Evolutionary conservation across 2,329 filamentous ascomycete species (phyloP).

Genomic region (Venturia effusa): DNA sequence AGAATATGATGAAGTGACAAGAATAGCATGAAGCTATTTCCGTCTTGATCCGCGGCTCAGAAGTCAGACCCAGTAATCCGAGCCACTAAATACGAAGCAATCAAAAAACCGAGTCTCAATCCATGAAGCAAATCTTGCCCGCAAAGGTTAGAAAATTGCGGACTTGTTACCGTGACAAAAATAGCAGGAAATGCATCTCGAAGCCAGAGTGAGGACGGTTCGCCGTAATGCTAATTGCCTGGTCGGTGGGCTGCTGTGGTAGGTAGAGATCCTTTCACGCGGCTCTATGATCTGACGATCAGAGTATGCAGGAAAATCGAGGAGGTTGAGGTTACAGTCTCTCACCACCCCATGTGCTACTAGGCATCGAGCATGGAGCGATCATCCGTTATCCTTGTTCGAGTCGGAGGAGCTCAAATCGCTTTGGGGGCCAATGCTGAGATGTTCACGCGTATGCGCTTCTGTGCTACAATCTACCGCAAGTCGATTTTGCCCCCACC

Average conservation of each 20-base stretch:
- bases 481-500: no score
- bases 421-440: no score
- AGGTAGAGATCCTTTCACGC: no score
- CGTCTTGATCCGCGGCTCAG: background rate
- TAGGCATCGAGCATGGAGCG: no score
- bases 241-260: background rate
- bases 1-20: background rate
- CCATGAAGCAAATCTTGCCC: background rate
- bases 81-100: background rate
- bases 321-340: no score
- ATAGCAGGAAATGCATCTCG: background rate
- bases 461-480: no score
- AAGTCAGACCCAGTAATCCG: background rate
- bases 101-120: background rate
- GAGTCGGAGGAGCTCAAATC: no score
- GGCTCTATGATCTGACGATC: no score
- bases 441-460: no score
- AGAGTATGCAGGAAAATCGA: no score
- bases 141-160: background rate
- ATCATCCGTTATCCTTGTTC: no score
- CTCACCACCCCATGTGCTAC: no score
- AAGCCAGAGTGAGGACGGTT: background rate
- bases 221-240: background rate
- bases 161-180: background rate
- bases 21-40: background rate